Conservation (phyloP, 805 yeast species). For the Suhomyces sp. region DNA sequence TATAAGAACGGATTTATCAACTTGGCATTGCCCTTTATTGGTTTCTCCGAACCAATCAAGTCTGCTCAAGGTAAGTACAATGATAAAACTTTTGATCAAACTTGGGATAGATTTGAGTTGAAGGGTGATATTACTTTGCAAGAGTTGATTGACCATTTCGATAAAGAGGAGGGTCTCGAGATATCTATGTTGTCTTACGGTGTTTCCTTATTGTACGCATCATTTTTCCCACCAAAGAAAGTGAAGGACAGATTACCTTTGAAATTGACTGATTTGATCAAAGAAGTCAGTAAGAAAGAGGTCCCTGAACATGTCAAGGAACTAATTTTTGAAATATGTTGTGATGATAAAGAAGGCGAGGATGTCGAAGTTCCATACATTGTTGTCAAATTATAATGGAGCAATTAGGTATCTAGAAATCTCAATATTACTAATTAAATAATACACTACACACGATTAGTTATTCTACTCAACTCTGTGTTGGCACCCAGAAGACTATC, state of each 20-base stretch:
- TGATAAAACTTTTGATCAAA: constrained; percentile 72
- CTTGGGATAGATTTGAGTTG: constrained; percentile 93
- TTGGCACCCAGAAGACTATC: constrained; percentile 17
- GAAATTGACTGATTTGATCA: constrained; percentile 72
- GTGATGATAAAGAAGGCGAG: constrained; percentile 89
- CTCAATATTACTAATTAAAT: neutral
- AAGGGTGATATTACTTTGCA: constrained; percentile 73
- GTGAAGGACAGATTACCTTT: constrained; percentile 69
- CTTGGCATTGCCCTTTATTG: constrained; percentile 92
- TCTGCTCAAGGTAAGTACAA: constrained; percentile 83
- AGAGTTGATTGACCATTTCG: constrained; percentile 70
- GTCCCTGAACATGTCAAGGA: constrained; percentile 70
- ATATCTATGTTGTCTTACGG: constrained; percentile 91
- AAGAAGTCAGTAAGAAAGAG: constrained; percentile 81
- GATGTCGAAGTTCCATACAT: constrained; percentile 94
- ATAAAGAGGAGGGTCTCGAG: constrained; percentile 78
- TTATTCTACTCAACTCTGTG: constrained; percentile 23
- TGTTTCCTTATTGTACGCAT: constrained; percentile 84
- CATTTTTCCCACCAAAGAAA: constrained; percentile 91
- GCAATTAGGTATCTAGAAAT: neutral
- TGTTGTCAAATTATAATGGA: constrained; percentile 45
- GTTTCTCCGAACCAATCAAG: constrained; percentile 92
- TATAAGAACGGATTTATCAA: constrained; percentile 91
- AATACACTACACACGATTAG: neutral
- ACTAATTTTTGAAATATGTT: constrained; percentile 83